Base-by-base conservation (phyloP, 495 filamentous ascomycete genomes). In the Penicillium egyptiacum region DNA sequence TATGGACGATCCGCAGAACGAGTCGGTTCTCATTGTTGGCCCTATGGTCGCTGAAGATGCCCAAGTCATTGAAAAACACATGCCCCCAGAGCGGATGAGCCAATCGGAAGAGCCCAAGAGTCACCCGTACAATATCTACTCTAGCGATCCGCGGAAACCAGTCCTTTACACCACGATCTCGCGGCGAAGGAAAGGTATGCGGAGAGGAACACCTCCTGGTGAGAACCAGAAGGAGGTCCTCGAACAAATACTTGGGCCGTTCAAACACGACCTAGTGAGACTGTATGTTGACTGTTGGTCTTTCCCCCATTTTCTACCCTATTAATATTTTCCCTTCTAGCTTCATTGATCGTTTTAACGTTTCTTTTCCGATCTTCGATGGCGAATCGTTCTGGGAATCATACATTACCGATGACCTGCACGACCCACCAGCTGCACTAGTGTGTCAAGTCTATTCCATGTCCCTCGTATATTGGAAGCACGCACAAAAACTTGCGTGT, bases 211-310 rank as follows among this genome's bases (percentile, higher is more conserved):
- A n/a, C 76, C 76, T 20, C 77, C 78, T 0, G 78, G 79, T 30
- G 77, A 78, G 23, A 75, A 79, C 52, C 80, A 83, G 48, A 76
- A 77, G 45, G 80, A 82, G 52, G 78, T 82, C 30, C 61, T 83
- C 35, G 79, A 82, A 58, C 79, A 83, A 58, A 75, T 83, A 10
- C 62, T 83, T 4, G 81, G 78, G 11, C 79, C 78, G 16, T 79
- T 78, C 50, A 75, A 72, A 56, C 67, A 77, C 44, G 80, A 81
- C 50, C 65, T 83, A 45, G 74, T 83, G 42, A 72, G 68, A 63
- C 63, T 82, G 74, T 82, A 73, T 52, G 79, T 25, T 31, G 2
- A 25, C 2, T n/a, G 0, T 39, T 42, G 6, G 23, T 7, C 2
- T 20, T 2, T 5, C 7, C 3, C 9, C 26, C 19, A 28, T 45